Conservation (phyloP, 768 basidiomycete species). For the Lactarius quietus region DNA sequence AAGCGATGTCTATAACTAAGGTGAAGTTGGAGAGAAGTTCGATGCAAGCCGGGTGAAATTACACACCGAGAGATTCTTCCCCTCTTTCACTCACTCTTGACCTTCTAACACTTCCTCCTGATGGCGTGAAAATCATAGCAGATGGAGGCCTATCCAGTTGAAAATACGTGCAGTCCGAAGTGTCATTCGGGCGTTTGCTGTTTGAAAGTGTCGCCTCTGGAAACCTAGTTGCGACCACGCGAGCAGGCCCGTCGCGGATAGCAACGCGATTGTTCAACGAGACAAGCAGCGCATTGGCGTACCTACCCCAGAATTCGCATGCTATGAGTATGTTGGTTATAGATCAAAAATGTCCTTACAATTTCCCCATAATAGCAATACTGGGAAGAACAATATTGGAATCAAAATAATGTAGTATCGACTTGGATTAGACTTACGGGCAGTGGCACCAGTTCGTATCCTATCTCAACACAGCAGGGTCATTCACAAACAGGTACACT, state of each 20-base stretch:
- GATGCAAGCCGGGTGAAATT: background rate
- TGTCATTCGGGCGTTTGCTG: background rate
- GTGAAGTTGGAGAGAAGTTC: background rate
- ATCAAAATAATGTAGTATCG: background rate
- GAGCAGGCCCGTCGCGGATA: background rate
- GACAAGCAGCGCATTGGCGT: conserved; percentile 13
- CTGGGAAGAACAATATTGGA: background rate
- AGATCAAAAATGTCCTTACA: background rate
- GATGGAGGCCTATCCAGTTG: background rate
- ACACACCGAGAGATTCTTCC: background rate
- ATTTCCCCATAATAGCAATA: conserved; percentile 12
- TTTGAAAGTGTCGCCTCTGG: background rate
- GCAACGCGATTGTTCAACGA: conserved; percentile 19
- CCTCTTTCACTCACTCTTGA: background rate
- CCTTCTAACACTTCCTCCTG: background rate
- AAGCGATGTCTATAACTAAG: background rate
- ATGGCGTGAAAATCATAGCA: background rate
- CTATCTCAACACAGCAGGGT: background rate
- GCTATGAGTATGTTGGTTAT: background rate
- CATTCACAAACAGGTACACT: background rate
- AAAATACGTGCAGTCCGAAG: background rate
- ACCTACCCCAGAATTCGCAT: conserved; percentile 1
- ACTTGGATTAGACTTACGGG: conserved; percentile 2
- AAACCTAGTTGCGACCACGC: background rate
- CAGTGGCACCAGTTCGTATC: conserved; percentile 9